Base-by-base conservation (phyloP, 129 eudicot genomes). In the Ambrosia trifida region DNA sequence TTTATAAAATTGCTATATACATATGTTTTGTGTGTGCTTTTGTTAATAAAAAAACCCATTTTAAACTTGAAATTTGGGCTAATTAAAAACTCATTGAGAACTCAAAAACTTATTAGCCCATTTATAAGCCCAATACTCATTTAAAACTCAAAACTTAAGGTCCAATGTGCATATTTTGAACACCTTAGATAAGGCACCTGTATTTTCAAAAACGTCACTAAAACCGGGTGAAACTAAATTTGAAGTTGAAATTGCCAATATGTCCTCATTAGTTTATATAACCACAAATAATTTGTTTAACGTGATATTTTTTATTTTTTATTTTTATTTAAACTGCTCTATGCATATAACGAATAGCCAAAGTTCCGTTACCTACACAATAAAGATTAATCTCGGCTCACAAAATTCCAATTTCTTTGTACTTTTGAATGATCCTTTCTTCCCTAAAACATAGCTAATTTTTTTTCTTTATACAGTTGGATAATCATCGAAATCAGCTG, bases 401-500 rank as follows among this genome's bases (percentile, higher is more conserved):
- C 45, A 67, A 5, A 12, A 45, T 67, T 67, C 4, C 17, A 12
- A 49, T 53, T 68, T 30, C 13, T 40, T 52, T 10, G 7, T 51
- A 1, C 33, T 69, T 36, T 32, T 52, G 5, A 11, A 41, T 43
- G 1, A 4, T 58, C 41, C 4, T 58, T 36, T 58, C 10, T 58
- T 31, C 40, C 4, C 5, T 16, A 28, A 58, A 31, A 31, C 12
- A 58, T 0, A 9, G 5, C 31, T 31, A 19, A 59, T 30, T 31
- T 59, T 54, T 38, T 58, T 68, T 68, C 62, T 58, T 68, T 44
- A 2, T 57, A 77, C 87, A 91, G 97, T 80, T 91, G 78, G 97
- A 91, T 79, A 91, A 88, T 79, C 97, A 91, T 52, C 65, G 97
- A 78, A 91, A 91, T 79, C 94, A 91, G 73, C 88, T 91, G 63